Conservation (phyloP, 305 asterid species). For the Stenogyne calaminthoides region DNA sequence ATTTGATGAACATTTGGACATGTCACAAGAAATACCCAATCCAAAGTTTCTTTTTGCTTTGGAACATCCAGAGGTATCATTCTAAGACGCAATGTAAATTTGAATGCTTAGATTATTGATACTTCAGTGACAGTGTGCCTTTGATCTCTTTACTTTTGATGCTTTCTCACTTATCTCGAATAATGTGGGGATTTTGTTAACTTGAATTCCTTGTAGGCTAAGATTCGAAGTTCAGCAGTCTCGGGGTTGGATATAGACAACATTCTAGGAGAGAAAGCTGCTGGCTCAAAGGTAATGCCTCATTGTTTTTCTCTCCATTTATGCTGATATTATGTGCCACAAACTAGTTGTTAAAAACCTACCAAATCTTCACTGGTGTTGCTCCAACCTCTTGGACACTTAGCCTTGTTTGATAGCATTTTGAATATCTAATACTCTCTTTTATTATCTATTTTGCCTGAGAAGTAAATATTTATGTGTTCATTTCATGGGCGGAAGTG, state of each 20-base stretch:
- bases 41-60: too few species aligned
- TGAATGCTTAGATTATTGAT: neutral
- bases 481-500: too few species aligned
- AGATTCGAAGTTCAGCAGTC: conserved; percentile 71
- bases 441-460: too few species aligned
- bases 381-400: neutral
- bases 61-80: conserved; percentile 83
- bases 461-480: too few species aligned
- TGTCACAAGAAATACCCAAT: conserved; percentile 53
- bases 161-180: conserved; percentile 8
- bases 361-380: neutral
- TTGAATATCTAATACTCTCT: neutral
- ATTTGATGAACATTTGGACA: conserved; percentile 54
- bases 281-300: conserved; percentile 61
- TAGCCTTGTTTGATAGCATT: neutral
- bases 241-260: conserved; percentile 59
- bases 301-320: neutral
- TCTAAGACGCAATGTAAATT: conserved; percentile 20
- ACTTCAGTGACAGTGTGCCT: neutral
- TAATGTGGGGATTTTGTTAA: neutral
- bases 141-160: neutral
- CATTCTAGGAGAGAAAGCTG: conserved; percentile 55
- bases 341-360: neutral
- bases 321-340: neutral
- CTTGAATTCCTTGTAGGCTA: conserved; percentile 51